These are phyloP conservation scores for Leccinum subgranulosum DNA, from an alignment of 768 basidiomycete genomes.

Conservation along the genomic window DNA sequence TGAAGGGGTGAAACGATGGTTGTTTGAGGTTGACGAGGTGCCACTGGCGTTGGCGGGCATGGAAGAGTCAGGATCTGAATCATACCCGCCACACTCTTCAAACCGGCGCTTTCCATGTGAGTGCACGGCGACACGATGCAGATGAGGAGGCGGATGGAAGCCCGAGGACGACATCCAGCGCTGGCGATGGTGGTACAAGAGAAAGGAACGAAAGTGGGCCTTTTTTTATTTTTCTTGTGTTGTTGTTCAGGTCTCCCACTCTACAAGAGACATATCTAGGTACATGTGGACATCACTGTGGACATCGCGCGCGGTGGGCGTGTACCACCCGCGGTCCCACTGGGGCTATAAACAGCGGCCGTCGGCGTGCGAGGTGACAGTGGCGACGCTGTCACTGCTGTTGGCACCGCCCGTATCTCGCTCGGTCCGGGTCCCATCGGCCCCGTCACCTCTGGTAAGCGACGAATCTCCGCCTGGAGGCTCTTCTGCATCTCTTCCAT, in stretches of 20 bases:
- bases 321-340: neutral
- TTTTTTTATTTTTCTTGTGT: conserved; percentile 9
- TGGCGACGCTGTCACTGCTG: conserved; percentile 2
- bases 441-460: neutral
- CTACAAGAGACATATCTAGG: too few relatives aligned
- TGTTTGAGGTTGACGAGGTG: conserved; percentile 21
- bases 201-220: neutral
- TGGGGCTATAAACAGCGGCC: conserved; percentile 4
- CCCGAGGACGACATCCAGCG: conserved; percentile 22
- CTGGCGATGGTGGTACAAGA: conserved; percentile 20
- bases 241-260: neutral
- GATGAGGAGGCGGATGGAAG: conserved; percentile 22
- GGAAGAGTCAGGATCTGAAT: conserved; percentile 29
- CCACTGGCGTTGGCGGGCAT: conserved; percentile 26
- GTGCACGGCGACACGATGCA: conserved; percentile 24
- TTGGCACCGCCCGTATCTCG: neutral
- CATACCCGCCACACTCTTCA: conserved; percentile 33
- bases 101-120: conserved; percentile 32
- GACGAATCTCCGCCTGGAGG: neutral
- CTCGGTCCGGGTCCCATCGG: neutral
- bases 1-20: conserved; percentile 10
- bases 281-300: conserved; percentile 13
- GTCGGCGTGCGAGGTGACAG: conserved; percentile 4
- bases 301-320: conserved; percentile 3
- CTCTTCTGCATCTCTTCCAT: neutral